A percentile compares a stretch with the other conserved stretches of the same genome.
These are phyloP conservation scores for Novymonas esmeraldas DNA, from an alignment of 208 protist species.

Conservation along the genomic window DNA sequence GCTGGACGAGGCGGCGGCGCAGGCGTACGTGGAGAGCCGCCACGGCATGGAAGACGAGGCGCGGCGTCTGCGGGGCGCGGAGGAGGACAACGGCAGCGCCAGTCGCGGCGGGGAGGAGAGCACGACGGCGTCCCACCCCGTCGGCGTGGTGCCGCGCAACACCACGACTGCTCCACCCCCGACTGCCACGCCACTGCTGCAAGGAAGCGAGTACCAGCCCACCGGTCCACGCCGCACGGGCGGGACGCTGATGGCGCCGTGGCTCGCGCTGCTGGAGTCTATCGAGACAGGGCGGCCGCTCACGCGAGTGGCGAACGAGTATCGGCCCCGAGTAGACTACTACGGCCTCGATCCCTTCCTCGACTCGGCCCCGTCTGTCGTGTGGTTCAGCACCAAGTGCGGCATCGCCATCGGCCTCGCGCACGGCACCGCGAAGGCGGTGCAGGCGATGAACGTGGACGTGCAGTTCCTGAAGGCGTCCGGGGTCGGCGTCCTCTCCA, in stretches of 20 bases:
- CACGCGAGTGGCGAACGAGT: slow-evolving; percentile 70
- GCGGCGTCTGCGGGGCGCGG: slow-evolving; percentile 11
- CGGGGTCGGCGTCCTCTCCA: slow-evolving; percentile 75
- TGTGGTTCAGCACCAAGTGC: slow-evolving; percentile 87
- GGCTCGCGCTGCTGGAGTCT: slow-evolving; percentile 70
- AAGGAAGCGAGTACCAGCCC: not conserved
- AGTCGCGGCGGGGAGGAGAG: too few relatives aligned
- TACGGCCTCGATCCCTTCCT: slow-evolving; percentile 86
- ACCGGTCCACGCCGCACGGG: not conserved
- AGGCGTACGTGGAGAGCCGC: slow-evolving; percentile 36
- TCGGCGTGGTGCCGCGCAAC: slow-evolving; percentile 8
- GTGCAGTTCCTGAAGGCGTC: slow-evolving; percentile 84
- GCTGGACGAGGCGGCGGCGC: slow-evolving; percentile 55
- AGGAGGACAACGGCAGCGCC: not conserved
- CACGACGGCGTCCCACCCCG: slow-evolving; percentile 3
- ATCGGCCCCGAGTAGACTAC: slow-evolving; percentile 75
- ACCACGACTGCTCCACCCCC: not conserved
- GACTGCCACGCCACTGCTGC: not conserved
- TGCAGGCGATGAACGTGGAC: slow-evolving; percentile 82
- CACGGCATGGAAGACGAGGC: slow-evolving; percentile 43
- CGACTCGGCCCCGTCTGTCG: slow-evolving; percentile 64
- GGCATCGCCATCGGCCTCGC: slow-evolving; percentile 79
- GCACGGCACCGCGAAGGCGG: slow-evolving; percentile 63
- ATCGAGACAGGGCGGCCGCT: slow-evolving; percentile 68
- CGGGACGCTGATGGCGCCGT: slow-evolving; percentile 36